A percentile compares a stretch with the other conserved stretches of the same genome.
phyloP scores from a whole-genome alignment of 1,284 basidiomycete species.

The Cutaneotrichosporon mucoides region DNA sequence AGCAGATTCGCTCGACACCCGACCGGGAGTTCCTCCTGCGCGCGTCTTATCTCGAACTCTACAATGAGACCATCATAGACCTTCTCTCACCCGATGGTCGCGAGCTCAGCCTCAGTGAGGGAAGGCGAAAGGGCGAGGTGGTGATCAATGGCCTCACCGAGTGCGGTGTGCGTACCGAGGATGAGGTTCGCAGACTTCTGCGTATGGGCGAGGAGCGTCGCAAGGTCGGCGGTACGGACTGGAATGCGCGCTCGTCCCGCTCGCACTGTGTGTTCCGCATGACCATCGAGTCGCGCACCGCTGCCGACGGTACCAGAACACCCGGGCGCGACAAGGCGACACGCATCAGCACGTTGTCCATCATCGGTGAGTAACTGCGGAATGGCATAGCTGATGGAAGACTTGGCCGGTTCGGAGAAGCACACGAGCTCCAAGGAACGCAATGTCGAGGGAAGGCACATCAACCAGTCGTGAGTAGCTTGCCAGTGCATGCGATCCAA shows the following conservation, averaged over 20 bases:
- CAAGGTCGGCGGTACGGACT: conserved; percentile 90
- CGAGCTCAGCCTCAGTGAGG: conserved; percentile 44
- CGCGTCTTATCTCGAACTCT: conserved; percentile 93
- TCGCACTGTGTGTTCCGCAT: conserved; percentile 90
- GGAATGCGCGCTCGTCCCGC: conserved; percentile 90
- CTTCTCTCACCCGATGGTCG: conserved; percentile 36
- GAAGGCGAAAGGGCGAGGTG: conserved; percentile 48
- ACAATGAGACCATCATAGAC: conserved; percentile 87
- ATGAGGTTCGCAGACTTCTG: conserved; percentile 78
- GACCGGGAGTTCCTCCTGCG: conserved; percentile 83
- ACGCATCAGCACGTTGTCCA: conserved; percentile 63
- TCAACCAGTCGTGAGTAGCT: conserved; percentile 46
- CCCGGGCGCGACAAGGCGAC: conserved; percentile 40
- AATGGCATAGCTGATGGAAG: conserved; percentile 54
- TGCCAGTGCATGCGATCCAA: neutral
- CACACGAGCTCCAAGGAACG: conserved; percentile 90
- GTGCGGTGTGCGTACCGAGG: conserved; percentile 77
- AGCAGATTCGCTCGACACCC: conserved; percentile 49
- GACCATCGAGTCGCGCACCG: conserved; percentile 51
- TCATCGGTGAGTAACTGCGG: conserved; percentile 26
- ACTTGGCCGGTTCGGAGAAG: conserved; percentile 95
- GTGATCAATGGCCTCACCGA: conserved; percentile 49
- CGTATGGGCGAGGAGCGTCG: conserved; percentile 80
- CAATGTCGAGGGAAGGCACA: conserved; percentile 87
- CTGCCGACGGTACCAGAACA: conserved; percentile 13